These are phyloP conservation scores for Garcia nutans DNA, from an alignment of 345 rosid genomes.

Conservation along the genomic window DNA sequence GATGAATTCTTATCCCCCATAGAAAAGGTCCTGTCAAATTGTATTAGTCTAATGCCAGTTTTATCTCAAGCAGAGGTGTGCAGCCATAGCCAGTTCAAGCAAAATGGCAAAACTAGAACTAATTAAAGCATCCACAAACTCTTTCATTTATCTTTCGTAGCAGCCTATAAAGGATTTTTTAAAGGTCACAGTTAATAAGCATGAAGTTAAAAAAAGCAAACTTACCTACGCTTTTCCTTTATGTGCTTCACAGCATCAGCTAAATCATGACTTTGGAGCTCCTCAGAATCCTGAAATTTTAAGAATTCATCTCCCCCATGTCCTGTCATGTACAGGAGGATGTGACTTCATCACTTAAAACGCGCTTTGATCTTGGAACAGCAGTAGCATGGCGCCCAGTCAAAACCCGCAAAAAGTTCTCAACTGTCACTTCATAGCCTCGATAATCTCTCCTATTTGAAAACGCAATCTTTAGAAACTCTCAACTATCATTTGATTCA, in stretches of 20 bases:
- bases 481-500: not conserved
- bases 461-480: not conserved
- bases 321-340: conserved; percentile 96
- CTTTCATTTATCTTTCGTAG: not conserved
- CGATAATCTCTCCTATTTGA: conserved; percentile 53
- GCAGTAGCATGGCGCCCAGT: conserved; percentile 88
- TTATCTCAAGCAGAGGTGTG: not conserved
- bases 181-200: conserved; percentile 16
- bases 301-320: conserved; percentile 98
- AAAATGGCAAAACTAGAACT: conserved; percentile 13
- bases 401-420: conserved; percentile 84
- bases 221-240: conserved; percentile 92
- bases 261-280: conserved; percentile 97
- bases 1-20: not conserved
- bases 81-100: not conserved
- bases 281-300: conserved; percentile 95
- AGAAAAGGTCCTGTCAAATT: not conserved
- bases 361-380: conserved; percentile 99
- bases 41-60: not conserved
- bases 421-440: conserved; percentile 96
- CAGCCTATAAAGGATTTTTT: not conserved
- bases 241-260: conserved; percentile 99
- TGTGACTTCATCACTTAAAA: conserved; percentile 97
- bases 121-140: conserved; percentile 6
- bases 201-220: conserved; percentile 5